Evolutionary conservation across 176 grass and related monocot genomes (phyloP).

Genomic region (Lolium perenne): DNA sequence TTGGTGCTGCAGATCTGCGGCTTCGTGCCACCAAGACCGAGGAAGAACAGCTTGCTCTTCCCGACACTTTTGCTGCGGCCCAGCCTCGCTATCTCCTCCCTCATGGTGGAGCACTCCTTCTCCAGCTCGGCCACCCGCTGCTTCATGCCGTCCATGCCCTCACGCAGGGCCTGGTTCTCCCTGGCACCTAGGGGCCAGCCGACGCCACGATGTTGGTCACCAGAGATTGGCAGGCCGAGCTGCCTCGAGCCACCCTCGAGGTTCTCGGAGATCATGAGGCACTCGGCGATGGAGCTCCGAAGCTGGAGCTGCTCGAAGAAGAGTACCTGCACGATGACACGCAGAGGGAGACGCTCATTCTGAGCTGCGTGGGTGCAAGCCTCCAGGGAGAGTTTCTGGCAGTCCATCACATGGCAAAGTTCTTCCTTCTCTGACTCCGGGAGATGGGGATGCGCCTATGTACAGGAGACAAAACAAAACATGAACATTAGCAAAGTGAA

Average conservation of each 20-base stretch:
- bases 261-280: conserved; percentile 74
- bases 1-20: conserved; percentile 59
- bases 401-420: conserved; percentile 77
- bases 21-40: conserved; percentile 18
- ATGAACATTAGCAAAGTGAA: background rate
- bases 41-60: conserved; percentile 45
- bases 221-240: conserved; percentile 43
- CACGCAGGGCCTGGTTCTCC: conserved; percentile 59
- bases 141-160: conserved; percentile 70
- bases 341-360: conserved; percentile 78
- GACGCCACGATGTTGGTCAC: conserved; percentile 33
- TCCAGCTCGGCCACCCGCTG: conserved; percentile 72
- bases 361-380: conserved; percentile 82
- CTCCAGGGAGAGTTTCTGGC: conserved; percentile 83
- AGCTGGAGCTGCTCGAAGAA: conserved; percentile 95
- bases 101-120: conserved; percentile 76
- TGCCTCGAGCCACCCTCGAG: conserved; percentile 53
- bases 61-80: conserved; percentile 33
- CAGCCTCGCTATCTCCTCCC: conserved; percentile 66
- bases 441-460: conserved; percentile 70
- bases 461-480: conserved; percentile 22
- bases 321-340: conserved; percentile 74
- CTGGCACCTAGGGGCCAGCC: conserved; percentile 50
- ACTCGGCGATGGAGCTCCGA: conserved; percentile 69
- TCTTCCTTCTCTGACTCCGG: conserved; percentile 67